Evolutionary conservation across 768 basidiomycete genomes (phyloP), one percentile per base, ranked within the genome.

Genomic region (Gymnopilus dilepis): DNA sequence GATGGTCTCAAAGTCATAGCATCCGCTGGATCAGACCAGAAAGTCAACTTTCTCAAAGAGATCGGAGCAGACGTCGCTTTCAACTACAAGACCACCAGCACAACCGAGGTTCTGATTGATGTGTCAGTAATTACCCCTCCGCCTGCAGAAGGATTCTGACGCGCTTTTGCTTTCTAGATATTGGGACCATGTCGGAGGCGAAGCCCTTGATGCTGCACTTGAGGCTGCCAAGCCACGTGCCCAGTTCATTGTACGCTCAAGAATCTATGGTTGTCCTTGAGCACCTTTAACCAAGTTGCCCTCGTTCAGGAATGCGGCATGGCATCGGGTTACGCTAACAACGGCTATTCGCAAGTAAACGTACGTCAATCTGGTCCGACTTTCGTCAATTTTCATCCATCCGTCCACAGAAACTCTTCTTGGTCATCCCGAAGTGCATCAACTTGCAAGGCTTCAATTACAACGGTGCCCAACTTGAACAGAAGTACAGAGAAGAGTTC

Each of bases 121-220:
- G n/a, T n/a, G n/a, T n/a, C n/a, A n/a, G n/a, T n/a, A n/a, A n/a
- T n/a, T n/a, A n/a, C n/a, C n/a, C n/a, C n/a, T n/a, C n/a, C n/a
- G n/a, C n/a, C n/a, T n/a, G n/a, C n/a, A n/a, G n/a, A n/a, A n/a
- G n/a, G n/a, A n/a, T n/a, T n/a, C n/a, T n/a, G n/a, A n/a, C n/a
- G n/a, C n/a, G n/a, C n/a, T n/a, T n/a, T n/a, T n/a, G n/a, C n/a
- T 21, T 8, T 65, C 22, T 50, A 82, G 81, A 26, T 85, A 77
- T 65, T 84, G 82, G 82, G 84, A 86, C 61, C 81, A 84, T 43
- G 87, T 88, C 12, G 87, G 86, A 6, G 87, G 87, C 2, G 80
- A 84, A 56, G 81, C 77, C 0, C 74, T 90, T 6, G 87, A 89
- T 8, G 77, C 79, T 15, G 87, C 84, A 0, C 69, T 90, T 5